Base-by-base conservation (phyloP, 306 rosid genomes). In the Adenanthera pavonina region DNA sequence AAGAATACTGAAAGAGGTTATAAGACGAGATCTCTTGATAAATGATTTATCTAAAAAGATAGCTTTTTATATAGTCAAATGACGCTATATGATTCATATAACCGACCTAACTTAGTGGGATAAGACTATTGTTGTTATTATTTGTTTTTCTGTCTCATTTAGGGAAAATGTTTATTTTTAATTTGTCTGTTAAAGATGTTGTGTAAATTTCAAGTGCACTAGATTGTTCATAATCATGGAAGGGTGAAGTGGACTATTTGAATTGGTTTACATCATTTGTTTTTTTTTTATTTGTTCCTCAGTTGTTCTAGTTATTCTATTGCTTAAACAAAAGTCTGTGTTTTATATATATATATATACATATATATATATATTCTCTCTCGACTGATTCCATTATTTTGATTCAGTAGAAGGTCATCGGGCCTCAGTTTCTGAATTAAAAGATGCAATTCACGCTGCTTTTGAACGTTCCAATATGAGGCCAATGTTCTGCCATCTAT, bases 401-500 rank as follows among this genome's bases (percentile, higher is more conserved):
- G 79, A 4, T 69, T 86, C 61, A 49, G 57, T 77, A 91, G 97
- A 84, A 76, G 86, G 89, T 69, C 84, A 19, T 48, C 91, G 89
- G 17, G 94, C 95, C 69, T 87, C 89, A 12, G 84, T 95, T 76
- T 66, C 78, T 40, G 87, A 88, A 61, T 86, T 92, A 30, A 91
- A 83, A 85, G 87, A 82, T 78, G 6, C 16, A 34, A 85, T 92
- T 41, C 83, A 87, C n/a, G 82, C 91, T 82, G 92, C 89, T 82
- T 90, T 83, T 73, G 77, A 81, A 78, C 79, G 76, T 70, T 89
- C 89, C 65, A 71, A 57, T 75, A 80, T 73, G 84, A 88, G 91
- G 90, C 97, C 98, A 16, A 76, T 70, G 92, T 87, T 89, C 85
- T 82, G 87, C 90, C 97, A 91, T 87, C 87, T 95, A 20, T 91